Percentiles rank a stretch among this genome's conserved stretches.
These are phyloP conservation scores for Zelopaecilomyces penicillatus DNA, from an alignment of 2,329 filamentous ascomycete species.

Conservation along the genomic window DNA sequence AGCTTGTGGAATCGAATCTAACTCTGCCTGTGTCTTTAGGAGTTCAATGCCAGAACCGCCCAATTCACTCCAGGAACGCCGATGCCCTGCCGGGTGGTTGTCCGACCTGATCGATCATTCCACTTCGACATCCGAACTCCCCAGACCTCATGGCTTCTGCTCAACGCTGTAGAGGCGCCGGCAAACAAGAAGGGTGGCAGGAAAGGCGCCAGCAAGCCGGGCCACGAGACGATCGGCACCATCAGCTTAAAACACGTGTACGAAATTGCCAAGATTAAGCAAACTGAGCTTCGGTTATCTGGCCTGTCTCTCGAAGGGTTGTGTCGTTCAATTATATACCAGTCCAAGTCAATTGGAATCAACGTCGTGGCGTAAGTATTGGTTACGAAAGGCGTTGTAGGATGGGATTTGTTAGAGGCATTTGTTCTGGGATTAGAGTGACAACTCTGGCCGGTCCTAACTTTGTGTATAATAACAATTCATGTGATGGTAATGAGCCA, in stretches of 20 bases:
- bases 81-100: slow-evolving; percentile 81
- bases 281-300: slow-evolving; percentile 64
- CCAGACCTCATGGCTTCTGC: slow-evolving; percentile 82
- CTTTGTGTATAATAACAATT: slow-evolving; percentile 7
- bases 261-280: slow-evolving; percentile 97
- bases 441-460: no score
- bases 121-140: slow-evolving; percentile 89
- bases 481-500: slow-evolving; percentile 1
- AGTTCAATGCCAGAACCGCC: slow-evolving; percentile 91
- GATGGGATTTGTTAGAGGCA: slow-evolving; percentile 3
- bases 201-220: slow-evolving; percentile 68
- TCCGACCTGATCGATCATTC: slow-evolving; percentile 89
- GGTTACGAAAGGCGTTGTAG: neutral
- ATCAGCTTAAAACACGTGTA: slow-evolving; percentile 93
- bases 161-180: slow-evolving; percentile 72
- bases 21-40: slow-evolving; percentile 42
- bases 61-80: slow-evolving; percentile 77
- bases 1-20: neutral
- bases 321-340: slow-evolving; percentile 65
- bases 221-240: slow-evolving; percentile 69
- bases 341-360: slow-evolving; percentile 69
- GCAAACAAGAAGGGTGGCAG: slow-evolving; percentile 66
- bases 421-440: neutral
- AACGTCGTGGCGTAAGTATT: slow-evolving; percentile 51
- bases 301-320: slow-evolving; percentile 62